These are phyloP conservation scores for Glycyrrhiza uralensis DNA, from an alignment of 306 rosid species.

Conservation along the genomic window DNA sequence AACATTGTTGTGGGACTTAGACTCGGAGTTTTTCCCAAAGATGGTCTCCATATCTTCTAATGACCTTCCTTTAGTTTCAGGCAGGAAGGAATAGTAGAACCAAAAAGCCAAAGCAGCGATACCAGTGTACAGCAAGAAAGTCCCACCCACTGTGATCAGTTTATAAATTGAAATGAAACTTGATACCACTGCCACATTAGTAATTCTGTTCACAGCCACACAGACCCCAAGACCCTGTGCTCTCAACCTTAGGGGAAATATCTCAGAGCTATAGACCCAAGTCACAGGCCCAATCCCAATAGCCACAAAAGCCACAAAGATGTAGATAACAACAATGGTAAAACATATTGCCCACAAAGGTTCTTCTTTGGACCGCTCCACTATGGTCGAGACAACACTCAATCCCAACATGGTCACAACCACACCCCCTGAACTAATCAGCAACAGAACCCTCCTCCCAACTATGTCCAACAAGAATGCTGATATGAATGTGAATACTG, in stretches of 20 bases:
- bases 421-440: slow-evolving; percentile 52
- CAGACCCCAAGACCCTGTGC: slow-evolving; percentile 63
- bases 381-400: slow-evolving; percentile 49
- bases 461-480: slow-evolving; percentile 39
- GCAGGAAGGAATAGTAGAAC: slow-evolving; percentile 59
- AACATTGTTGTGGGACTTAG: not conserved
- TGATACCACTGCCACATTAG: slow-evolving; percentile 42
- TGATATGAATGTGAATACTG: slow-evolving; percentile 37
- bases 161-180: slow-evolving; percentile 54
- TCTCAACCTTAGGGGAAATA: slow-evolving; percentile 61
- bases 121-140: slow-evolving; percentile 54
- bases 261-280: slow-evolving; percentile 78
- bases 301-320: slow-evolving; percentile 46
- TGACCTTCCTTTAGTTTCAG: slow-evolving; percentile 75
- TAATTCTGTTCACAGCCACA: slow-evolving; percentile 56
- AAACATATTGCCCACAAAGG: slow-evolving; percentile 44
- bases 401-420: slow-evolving; percentile 27
- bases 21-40: slow-evolving; percentile 19
- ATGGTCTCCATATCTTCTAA: slow-evolving; percentile 70
- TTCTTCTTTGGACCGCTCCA: slow-evolving; percentile 33
- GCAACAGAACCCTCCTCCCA: slow-evolving; percentile 40
- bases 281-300: slow-evolving; percentile 72
- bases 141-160: slow-evolving; percentile 66
- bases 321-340: slow-evolving; percentile 35
- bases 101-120: slow-evolving; percentile 41